These are phyloP conservation scores for Nyctanthes arbortristis DNA, from an alignment of 257 asterid species.

Conservation along the genomic window DNA sequence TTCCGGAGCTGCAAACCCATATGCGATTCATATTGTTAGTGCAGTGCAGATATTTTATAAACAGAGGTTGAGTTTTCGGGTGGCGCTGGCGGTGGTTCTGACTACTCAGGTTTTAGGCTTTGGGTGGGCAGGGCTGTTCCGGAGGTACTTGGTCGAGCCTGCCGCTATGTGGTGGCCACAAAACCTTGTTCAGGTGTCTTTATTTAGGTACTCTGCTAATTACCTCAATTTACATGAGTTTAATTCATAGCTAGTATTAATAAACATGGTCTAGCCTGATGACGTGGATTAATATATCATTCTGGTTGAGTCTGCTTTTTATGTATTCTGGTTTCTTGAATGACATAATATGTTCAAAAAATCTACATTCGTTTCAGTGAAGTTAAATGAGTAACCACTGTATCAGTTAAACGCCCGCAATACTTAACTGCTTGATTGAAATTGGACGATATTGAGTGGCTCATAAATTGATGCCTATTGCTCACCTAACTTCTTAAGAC, in stretches of 20 bases:
- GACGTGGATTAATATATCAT: not conserved
- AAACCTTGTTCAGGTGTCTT: constrained; percentile 89
- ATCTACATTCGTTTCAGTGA: no score
- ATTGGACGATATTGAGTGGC: no score
- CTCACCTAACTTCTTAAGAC: no score
- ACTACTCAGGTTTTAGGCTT: constrained; percentile 81
- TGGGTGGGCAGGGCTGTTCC: constrained; percentile 92
- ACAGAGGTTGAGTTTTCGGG: constrained; percentile 71
- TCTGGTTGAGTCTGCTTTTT: no score
- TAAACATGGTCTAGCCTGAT: not conserved
- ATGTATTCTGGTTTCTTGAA: no score
- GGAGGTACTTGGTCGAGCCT: constrained; percentile 86
- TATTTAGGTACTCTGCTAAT: constrained; percentile 61
- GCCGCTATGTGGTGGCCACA: constrained; percentile 99
- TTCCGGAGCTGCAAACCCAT: constrained; percentile 82
- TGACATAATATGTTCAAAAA: no score
- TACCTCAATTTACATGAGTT: not conserved
- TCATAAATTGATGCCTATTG: no score
- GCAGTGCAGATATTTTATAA: constrained; percentile 75
- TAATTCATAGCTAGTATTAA: not conserved
- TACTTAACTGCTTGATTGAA: no score
- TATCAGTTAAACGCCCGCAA: no score
- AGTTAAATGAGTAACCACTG: no score
- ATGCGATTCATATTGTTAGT: constrained; percentile 80
- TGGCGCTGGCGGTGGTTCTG: constrained; percentile 68